These are phyloP conservation scores for Tulasnella sp. DNA, from an alignment of 768 basidiomycete genomes.

Conservation along the genomic window DNA sequence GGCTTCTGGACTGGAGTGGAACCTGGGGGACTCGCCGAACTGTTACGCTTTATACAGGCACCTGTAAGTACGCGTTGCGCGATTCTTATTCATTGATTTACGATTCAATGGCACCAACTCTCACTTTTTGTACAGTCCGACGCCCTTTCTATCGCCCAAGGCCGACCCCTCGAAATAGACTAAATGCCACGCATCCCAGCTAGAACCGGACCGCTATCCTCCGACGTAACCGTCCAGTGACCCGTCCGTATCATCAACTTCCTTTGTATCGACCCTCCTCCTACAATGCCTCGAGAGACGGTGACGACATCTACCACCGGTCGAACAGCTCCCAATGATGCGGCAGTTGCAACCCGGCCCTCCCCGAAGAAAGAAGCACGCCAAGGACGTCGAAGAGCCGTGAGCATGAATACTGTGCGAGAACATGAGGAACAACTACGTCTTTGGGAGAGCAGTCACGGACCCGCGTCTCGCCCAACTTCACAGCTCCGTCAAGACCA, in stretches of 20 bases:
- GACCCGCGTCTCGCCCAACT: background rate
- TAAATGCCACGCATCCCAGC: slow-evolving; percentile 66
- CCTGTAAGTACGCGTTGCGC: slow-evolving; percentile 53
- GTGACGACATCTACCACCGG: background rate
- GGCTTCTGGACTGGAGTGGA: slow-evolving; percentile 88
- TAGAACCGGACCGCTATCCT: slow-evolving; percentile 53
- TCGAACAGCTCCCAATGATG: background rate
- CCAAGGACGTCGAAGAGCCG: background rate
- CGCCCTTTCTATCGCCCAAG: slow-evolving; percentile 62
- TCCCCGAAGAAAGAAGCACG: background rate
- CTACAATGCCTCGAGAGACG: slow-evolving; percentile 31
- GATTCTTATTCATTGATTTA: background rate
- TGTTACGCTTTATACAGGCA: slow-evolving; percentile 64
- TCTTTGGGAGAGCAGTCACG: slow-evolving; percentile 1
- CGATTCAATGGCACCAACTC: background rate
- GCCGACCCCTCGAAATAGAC: slow-evolving; percentile 69
- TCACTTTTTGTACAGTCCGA: slow-evolving; percentile 48
- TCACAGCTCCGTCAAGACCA: background rate
- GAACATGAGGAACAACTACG: slow-evolving; percentile 18
- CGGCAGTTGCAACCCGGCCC: background rate
- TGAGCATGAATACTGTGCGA: slow-evolving; percentile 13
- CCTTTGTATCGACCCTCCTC: slow-evolving; percentile 79
- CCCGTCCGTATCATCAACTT: slow-evolving; percentile 79
- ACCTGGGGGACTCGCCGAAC: slow-evolving; percentile 55
- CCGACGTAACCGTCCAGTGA: slow-evolving; percentile 64